Conservation (phyloP, 2,329 filamentous ascomycete species). For the Ophiostoma sp. region DNA sequence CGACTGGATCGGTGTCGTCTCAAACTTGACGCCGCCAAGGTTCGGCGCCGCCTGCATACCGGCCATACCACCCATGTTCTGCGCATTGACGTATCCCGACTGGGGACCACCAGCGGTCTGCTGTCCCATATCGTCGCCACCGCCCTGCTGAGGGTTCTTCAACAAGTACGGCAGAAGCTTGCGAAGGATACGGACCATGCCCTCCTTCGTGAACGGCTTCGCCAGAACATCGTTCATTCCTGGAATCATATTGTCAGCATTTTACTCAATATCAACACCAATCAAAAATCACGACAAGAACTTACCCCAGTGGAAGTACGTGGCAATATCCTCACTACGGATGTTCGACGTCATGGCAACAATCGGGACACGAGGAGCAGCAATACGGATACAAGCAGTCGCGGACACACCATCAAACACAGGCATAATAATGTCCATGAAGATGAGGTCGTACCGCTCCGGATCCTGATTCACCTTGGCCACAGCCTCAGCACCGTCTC, state of each 20-base stretch:
- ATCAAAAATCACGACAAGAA: slow-evolving; percentile 22
- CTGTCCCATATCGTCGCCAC: slow-evolving; percentile 42
- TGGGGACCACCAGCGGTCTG: slow-evolving; percentile 22
- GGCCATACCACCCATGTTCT: slow-evolving; percentile 30
- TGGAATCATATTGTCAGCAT: slow-evolving; percentile 50
- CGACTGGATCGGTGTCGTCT: slow-evolving; percentile 57
- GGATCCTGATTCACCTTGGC: slow-evolving; percentile 67
- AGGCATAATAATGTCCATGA: slow-evolving; percentile 98
- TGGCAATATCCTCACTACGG: slow-evolving; percentile 90
- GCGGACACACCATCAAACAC: slow-evolving; percentile 93
- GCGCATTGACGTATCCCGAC: slow-evolving; percentile 30
- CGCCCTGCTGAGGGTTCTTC: slow-evolving; percentile 56
- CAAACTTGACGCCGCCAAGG: slow-evolving; percentile 49
- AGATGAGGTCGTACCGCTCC: slow-evolving; percentile 64
- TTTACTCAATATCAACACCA: not conserved
- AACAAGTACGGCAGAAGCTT: slow-evolving; percentile 85
- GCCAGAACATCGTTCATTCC: slow-evolving; percentile 97
- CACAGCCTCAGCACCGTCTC: slow-evolving; percentile 91
- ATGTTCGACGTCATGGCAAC: slow-evolving; percentile 99
- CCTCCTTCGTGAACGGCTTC: slow-evolving; percentile 92
- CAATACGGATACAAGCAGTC: slow-evolving; percentile 87
- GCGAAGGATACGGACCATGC: slow-evolving; percentile 80
- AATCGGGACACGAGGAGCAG: slow-evolving; percentile 78
- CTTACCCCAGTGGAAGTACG: slow-evolving; percentile 95
- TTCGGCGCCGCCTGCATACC: slow-evolving; percentile 26